Conservation (phyloP, 768 basidiomycete species). For the Amylocystis lapponica region DNA sequence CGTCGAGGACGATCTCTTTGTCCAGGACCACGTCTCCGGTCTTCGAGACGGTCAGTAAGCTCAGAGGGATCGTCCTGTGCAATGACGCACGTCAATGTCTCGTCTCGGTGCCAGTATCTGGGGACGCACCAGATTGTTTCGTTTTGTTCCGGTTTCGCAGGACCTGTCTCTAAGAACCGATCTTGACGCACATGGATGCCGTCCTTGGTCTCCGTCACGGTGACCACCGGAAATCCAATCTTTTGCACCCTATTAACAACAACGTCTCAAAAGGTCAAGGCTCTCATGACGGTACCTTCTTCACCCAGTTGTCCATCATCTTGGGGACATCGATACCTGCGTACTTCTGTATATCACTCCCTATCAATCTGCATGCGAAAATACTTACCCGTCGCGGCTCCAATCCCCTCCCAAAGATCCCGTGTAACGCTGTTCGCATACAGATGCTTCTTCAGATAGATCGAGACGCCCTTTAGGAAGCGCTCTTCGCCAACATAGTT, state of each 20-base stretch:
- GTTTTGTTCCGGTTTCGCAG: constrained; percentile 74
- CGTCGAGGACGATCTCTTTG: constrained; percentile 55
- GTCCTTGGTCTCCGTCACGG: constrained; percentile 68
- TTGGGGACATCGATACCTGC: constrained; percentile 61
- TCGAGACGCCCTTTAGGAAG: constrained; percentile 84
- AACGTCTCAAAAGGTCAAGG: neutral
- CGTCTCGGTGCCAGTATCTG: neutral
- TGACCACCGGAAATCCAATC: constrained; percentile 87
- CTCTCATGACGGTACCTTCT: constrained; percentile 42
- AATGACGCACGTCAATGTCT: too few relatives aligned
- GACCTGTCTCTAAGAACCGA: constrained; percentile 85
- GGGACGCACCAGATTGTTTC: constrained; percentile 70
- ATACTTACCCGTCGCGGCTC: constrained; percentile 53
- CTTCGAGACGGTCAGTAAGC: constrained; percentile 56
- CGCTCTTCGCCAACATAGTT: constrained; percentile 83
- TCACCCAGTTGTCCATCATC: constrained; percentile 91
- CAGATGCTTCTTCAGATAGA: constrained; percentile 85
- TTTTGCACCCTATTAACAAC: constrained; percentile 11
- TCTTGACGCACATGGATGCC: constrained; percentile 84
- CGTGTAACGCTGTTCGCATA: constrained; percentile 81
- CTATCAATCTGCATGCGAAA: neutral
- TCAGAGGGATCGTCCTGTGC: constrained; percentile 77
- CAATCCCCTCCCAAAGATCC: constrained; percentile 86
- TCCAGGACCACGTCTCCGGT: constrained; percentile 56
- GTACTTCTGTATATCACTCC: neutral